Base-by-base conservation (phyloP, 108 stramenopile genomes). In the Cyclotella atomus region DNA sequence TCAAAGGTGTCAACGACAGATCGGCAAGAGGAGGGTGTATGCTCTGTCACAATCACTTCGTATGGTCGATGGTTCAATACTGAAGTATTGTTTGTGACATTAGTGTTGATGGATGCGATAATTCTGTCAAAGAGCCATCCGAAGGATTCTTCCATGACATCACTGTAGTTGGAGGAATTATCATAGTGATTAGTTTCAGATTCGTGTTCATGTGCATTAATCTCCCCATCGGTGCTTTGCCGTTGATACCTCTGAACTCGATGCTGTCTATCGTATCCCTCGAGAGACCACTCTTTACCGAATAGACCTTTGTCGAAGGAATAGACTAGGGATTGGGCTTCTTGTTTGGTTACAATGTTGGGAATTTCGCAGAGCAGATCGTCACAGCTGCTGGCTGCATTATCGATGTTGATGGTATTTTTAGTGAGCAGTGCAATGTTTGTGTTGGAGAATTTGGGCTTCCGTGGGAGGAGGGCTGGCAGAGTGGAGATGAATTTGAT, bases 211-310 rank as follows among this genome's bases (percentile, higher is more conserved):
- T 76, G 81, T n/a, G 46, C n/a, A n/a, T n/a, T n/a, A n/a, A n/a
- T n/a, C n/a, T n/a, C n/a, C n/a, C n/a, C n/a, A n/a, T n/a, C n/a
- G n/a, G n/a, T n/a, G n/a, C n/a, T n/a, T n/a, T n/a, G 21, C 10
- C 52, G 23, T 0, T 46, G 33, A 75, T 81, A 92, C 9, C 85
- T 62, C 52, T 84, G 80, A n/a, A 90, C 87, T 38, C 74, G 69
- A 54, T 85, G 73, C 46, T 87, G 75, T 72, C 84, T 73, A 65
- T 87, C 89, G 79, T 87, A 92, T 4, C 91, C 91, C 65, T 90
- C 88, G 68, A 79, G 84, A 36, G 30, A 15, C 80, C 80, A 81
- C 12, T 62, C 70, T 12, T 34, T 68, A 2, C 77, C 57, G 30
- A 55, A 52, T 12, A 56, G 17, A 24, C 68, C 68, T 4, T 44